Evolutionary conservation across 2,329 filamentous ascomycete species (phyloP), one percentile per base, ranked within the genome.

Genomic region (Botrytis fabae): DNA sequence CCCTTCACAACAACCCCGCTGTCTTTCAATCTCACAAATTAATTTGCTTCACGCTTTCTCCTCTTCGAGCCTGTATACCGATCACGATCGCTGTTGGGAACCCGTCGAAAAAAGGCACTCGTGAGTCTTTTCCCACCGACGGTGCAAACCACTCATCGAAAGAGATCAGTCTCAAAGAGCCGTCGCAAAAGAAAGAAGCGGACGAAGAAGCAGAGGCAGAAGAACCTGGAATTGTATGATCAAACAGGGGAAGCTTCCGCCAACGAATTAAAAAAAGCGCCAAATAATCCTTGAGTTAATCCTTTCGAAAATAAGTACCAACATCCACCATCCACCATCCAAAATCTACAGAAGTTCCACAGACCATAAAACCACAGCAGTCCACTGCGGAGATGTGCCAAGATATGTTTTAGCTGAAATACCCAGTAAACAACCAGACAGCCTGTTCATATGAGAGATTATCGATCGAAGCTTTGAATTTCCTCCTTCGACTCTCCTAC

Each of bases 241-340:
- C 28, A 18, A 35, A 46, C 40, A 64, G 42, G 42, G 42, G 40
- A 32, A 46, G 44, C n/a, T 32, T 64, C 40, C 32, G 22, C 4
- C 44, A 64, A 64, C 40, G 9, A 63, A 44, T 44, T 32, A 22
- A 42, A 44, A 42, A 32, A 64, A 22, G 62, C 59, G 59, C 35
- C 59, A 44, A 38, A 70, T 71, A 64, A 71, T 57, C 69, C 69
- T 48, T 65, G 60, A 65, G 69, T 42, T 20, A 51, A 71, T 71
- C 60, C 69, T 66, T 20, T 66, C 1, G 22, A 51, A 54, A 65
- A 62, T 14, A 66, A 69, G 51, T 71, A 54, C 25, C 60, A 64
- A 57, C 44, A 54, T 51, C 25, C 42, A 65, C 51, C n/a, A 10
- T 62, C 60, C 60, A 62, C 51, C n/a, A 10, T 62, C 60, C 60